Conservation (phyloP, 169 alveolate species). For the Cryptosporidium felis region DNA sequence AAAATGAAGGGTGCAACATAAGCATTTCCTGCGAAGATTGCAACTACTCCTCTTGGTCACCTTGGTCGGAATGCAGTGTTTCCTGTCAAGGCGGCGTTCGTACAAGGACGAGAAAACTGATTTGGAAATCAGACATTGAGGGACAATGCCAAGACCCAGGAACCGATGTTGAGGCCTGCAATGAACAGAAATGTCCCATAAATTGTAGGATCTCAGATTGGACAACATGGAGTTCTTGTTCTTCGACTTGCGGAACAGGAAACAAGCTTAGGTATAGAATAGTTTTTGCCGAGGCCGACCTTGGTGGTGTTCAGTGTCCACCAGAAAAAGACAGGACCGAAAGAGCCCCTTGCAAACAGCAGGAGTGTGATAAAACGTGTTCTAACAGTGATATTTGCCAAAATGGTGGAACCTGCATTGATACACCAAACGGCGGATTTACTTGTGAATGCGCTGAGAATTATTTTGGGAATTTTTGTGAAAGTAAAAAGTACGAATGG, state of each 20-base stretch:
- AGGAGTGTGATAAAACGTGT: constrained; percentile 44
- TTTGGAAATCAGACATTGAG: constrained; percentile 63
- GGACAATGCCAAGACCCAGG: constrained; percentile 12
- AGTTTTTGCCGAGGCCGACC: constrained; percentile 13
- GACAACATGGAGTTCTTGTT: constrained; percentile 52
- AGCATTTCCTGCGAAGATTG: constrained; percentile 57
- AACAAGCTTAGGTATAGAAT: constrained; percentile 28
- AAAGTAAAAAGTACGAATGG: constrained; percentile 24
- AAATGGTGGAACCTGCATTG: constrained; percentile 63
- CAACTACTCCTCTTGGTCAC: constrained; percentile 31
- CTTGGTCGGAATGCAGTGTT: constrained; percentile 32
- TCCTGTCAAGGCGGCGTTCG: constrained; percentile 42
- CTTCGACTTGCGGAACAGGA: constrained; percentile 66
- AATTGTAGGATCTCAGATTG: constrained; percentile 39
- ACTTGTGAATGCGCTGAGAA: constrained; percentile 38
- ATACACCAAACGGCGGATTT: constrained; percentile 38
- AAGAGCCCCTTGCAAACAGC: constrained; percentile 15
- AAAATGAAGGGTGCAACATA: constrained; percentile 41
- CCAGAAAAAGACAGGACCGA: constrained; percentile 26
- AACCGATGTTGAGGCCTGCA: constrained; percentile 29
- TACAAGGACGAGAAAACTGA: constrained; percentile 51
- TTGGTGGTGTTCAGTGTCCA: constrained; percentile 66
- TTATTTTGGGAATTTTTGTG: constrained; percentile 59
- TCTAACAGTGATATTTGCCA: not conserved
- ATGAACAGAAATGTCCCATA: constrained; percentile 53